Evolutionary conservation across 106 monocot species (phyloP), one percentile per base, ranked within the genome.

Genomic region (Allium fistulosum): DNA sequence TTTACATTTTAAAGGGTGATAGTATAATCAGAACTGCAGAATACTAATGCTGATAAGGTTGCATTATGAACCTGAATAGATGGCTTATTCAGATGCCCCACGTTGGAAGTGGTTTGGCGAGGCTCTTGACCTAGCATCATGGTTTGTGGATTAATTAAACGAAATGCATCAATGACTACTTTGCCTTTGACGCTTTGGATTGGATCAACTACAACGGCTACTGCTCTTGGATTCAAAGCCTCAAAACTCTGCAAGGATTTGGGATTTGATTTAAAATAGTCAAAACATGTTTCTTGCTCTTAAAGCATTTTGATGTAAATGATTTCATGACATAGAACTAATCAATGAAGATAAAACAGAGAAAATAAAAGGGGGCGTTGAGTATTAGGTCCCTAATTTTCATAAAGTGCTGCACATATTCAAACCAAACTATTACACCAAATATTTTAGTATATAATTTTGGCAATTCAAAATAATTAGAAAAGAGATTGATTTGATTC

Each of bases 81-180:
- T 59, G 97, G 97, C 61, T 99, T 99, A 76, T 90, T 97, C 60
- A 97, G 87, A 78, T 97, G 89, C 2, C 97, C 97, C 57, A 97
- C 69, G 51, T 97, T 97, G 16, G 97, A 97, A 45, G 97, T 97
- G 48, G 92, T 97, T 53, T 97, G 97, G 11, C 97, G 81, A 72
- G 97, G 97, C 67, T 97, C 92, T 77, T 97, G 97, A 53, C 97
- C 97, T 9, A 97, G 89, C 97, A 97, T 97, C 97, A 97, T 97
- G 7, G 97, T 97, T 55, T 97, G 97, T 62, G 97, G 97, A 58
- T 92, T 97, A 67, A 97, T 97, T 74, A 97, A 68, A 14, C 97
- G 88, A 70, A 97, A 97, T 11, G 97, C 97, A 81, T 97, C 97
- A 69, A 97, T 97, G 51, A 97, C 97, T 28, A 97, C 97, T 62